Evolutionary conservation across 225 moss, liverwort and hornwort genomes (phyloP).

Genomic region (Pleurozium schreberi): DNA sequence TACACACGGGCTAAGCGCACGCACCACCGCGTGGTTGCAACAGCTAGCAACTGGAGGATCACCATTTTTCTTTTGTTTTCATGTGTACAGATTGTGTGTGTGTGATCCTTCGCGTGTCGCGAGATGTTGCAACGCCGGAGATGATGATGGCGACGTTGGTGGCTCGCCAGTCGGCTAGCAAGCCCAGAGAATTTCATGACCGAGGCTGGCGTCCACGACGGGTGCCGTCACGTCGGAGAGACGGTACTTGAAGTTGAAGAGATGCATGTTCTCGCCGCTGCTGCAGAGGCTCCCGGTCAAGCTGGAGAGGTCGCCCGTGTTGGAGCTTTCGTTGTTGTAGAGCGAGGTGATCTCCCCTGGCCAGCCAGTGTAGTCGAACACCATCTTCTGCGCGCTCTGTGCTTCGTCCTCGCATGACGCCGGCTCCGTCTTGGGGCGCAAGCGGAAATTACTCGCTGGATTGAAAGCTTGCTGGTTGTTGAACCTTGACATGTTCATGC

Average conservation of each 20-base stretch:
- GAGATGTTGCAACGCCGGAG: background rate
- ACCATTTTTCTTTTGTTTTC: background rate
- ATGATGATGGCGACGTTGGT: background rate
- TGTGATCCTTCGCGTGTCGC: background rate
- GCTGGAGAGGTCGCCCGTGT: constrained; percentile 14
- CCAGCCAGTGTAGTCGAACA: constrained; percentile 21
- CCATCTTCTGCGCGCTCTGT: constrained; percentile 31
- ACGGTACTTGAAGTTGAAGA: constrained; percentile 31
- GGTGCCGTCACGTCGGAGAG: constrained; percentile 14
- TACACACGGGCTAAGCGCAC: background rate
- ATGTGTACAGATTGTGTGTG: constrained; percentile 10
- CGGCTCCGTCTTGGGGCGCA: constrained; percentile 43
- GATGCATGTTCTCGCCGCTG: constrained; percentile 11
- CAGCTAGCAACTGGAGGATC: background rate
- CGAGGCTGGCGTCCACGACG: constrained; percentile 24
- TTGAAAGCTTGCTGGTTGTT: constrained; percentile 4
- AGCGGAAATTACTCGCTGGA: constrained; percentile 11
- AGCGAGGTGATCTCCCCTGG: constrained; percentile 8
- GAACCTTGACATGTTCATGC: constrained; percentile 8
- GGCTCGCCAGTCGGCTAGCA: background rate
- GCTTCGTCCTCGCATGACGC: constrained; percentile 45
- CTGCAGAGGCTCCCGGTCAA: constrained; percentile 20
- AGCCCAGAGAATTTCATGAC: constrained; percentile 36
- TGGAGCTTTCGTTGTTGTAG: constrained; percentile 11
- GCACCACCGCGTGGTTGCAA: background rate